Evolutionary conservation across 78 protist genomes (phyloP).

Genomic region (Guillardia theta): DNA sequence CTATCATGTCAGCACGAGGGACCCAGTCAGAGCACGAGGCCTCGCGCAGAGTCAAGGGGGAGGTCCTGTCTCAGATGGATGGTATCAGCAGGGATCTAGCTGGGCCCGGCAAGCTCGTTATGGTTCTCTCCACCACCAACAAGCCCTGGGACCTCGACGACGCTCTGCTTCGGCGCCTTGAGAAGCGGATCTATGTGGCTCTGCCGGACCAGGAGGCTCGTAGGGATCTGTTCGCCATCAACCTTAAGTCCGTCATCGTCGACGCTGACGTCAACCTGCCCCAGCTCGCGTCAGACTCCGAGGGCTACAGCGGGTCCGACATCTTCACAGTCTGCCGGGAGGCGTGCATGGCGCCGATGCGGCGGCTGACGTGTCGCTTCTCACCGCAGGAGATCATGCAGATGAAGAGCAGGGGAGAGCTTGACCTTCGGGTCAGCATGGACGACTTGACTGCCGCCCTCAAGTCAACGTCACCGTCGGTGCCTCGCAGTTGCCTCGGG

Average conservation of each 20-base stretch:
- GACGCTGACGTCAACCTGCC: not conserved
- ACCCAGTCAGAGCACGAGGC: not conserved
- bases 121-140: constrained; percentile 35
- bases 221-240: not conserved
- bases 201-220: constrained; percentile 37
- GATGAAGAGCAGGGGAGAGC: not conserved
- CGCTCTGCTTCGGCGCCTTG: constrained; percentile 45
- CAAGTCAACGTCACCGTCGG: not conserved
- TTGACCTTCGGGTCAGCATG: not conserved
- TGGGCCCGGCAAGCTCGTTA: not conserved
- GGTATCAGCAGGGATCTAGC: constrained; percentile 1
- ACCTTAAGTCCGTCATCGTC: not conserved
- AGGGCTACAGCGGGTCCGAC: constrained; percentile 42
- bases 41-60: constrained; percentile 27
- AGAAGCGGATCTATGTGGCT: constrained; percentile 54
- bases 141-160: constrained; percentile 47
- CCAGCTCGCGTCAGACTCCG: not conserved
- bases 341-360: constrained; percentile 39
- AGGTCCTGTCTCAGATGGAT: constrained; percentile 46
- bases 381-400: not conserved
- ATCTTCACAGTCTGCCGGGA: constrained; percentile 39
- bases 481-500: not conserved
- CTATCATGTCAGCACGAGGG: not conserved
- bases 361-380: not conserved
- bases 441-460: not conserved